Percentiles rank a stretch among this genome's conserved stretches.
phyloP scores from a whole-genome alignment of 352 stramenopile species.

The Globisporangium takayamanum region DNA sequence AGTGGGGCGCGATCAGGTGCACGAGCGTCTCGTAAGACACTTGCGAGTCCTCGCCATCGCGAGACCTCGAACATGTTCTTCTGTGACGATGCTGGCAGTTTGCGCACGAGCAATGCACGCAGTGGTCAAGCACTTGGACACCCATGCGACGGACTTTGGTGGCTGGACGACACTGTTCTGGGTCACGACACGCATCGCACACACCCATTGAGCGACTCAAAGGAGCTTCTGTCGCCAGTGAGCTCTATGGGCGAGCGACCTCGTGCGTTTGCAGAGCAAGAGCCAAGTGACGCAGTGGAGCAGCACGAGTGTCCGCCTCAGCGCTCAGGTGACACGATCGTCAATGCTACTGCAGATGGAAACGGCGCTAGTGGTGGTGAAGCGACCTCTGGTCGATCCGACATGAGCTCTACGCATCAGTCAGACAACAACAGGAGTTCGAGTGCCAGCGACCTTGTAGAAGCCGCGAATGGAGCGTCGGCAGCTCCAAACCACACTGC shows the following conservation, averaged over 20 bases:
- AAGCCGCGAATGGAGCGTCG: not conserved
- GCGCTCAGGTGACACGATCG: too few relatives aligned
- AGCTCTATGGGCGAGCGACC: not conserved
- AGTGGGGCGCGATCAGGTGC: not conserved
- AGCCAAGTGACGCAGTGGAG: not conserved
- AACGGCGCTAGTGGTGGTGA: too few relatives aligned
- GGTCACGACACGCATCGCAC: too few relatives aligned
- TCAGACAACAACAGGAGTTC: too few relatives aligned
- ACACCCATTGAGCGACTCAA: not conserved
- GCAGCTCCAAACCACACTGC: not conserved
- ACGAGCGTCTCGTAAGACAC: not conserved
- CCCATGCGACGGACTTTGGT: not conserved
- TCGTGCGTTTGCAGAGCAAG: not conserved
- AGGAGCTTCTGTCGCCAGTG: slow-evolving; percentile 5
- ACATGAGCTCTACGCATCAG: too few relatives aligned
- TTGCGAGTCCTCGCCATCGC: too few relatives aligned
- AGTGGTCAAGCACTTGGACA: too few relatives aligned
- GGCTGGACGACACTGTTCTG: not conserved
- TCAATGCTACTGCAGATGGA: too few relatives aligned
- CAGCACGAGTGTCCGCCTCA: not conserved
- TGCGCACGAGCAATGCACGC: too few relatives aligned
- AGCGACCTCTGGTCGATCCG: too few relatives aligned
- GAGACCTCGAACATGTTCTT: too few relatives aligned
- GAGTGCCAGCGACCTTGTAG: not conserved
- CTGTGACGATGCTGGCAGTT: too few relatives aligned